Evolutionary conservation across 345 rosid genomes (phyloP).

Genomic region (Melastoma malabathricum): DNA sequence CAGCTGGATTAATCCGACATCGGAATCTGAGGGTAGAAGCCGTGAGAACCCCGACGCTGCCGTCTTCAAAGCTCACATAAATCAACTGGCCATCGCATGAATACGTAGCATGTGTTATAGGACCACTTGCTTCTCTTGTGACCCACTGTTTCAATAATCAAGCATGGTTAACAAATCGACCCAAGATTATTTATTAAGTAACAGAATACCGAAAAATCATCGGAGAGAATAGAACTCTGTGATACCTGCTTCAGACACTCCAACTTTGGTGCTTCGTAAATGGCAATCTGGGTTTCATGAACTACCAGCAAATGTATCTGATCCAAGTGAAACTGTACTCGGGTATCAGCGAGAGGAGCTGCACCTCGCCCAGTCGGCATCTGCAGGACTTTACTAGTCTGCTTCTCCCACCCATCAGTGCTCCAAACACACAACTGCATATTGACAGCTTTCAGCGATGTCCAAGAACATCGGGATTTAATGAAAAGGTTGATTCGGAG

Average conservation of each 20-base stretch:
- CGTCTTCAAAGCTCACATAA: constrained; percentile 69
- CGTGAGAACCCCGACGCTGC: constrained; percentile 47
- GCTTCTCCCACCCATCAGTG: constrained; percentile 70
- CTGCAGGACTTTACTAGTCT: constrained; percentile 37
- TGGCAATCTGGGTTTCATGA: constrained; percentile 74
- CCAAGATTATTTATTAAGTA: not conserved
- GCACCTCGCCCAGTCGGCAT: constrained; percentile 31
- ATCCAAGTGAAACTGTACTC: constrained; percentile 64
- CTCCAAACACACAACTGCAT: constrained; percentile 73
- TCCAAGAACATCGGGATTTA: not conserved
- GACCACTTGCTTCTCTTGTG: constrained; percentile 45
- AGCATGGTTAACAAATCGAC: constrained; percentile 1
- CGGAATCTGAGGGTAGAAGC: constrained; percentile 47
- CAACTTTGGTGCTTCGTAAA: constrained; percentile 55
- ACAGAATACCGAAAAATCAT: too few species aligned
- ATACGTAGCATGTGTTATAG: constrained; percentile 70
- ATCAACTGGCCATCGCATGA: constrained; percentile 73
- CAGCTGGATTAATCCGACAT: constrained; percentile 51
- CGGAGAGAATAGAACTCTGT: not conserved
- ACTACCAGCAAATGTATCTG: constrained; percentile 54
- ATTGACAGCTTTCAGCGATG: not conserved
- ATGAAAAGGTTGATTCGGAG: not conserved
- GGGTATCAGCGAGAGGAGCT: constrained; percentile 50
- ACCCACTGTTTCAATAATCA: constrained; percentile 38
- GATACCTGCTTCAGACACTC: constrained; percentile 58